phyloP scores from a whole-genome alignment of 2,329 filamentous ascomycete species.

The Aspergillus sp. region DNA sequence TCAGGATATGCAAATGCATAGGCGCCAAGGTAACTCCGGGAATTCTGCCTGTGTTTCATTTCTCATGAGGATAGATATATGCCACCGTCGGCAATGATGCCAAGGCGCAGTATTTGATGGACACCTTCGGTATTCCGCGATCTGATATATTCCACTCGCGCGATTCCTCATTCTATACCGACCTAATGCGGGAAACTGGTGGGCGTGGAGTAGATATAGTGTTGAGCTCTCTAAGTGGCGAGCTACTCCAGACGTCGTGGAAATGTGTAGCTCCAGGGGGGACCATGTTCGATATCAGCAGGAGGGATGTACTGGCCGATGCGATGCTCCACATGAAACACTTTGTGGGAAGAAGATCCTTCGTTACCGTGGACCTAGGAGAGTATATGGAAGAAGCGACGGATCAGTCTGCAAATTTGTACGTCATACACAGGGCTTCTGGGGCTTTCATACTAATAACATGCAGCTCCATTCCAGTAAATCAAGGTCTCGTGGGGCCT shows the following conservation, averaged over 20 bases:
- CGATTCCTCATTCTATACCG: constrained; percentile 16
- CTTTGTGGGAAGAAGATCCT: constrained; percentile 17
- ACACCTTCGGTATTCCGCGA: constrained; percentile 16
- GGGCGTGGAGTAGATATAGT: constrained; percentile 27
- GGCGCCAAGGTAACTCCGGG: neutral
- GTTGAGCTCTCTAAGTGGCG: constrained; percentile 30
- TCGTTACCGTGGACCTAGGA: constrained; percentile 6
- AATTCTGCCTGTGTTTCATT: neutral
- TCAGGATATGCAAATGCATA: constrained; percentile 13
- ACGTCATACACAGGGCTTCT: neutral
- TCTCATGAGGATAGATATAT: constrained; percentile 1
- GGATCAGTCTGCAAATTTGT: neutral
- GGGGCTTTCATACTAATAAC: neutral
- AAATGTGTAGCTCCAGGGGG: constrained; percentile 22
- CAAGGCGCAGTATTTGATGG: constrained; percentile 21
- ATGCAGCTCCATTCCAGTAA: neutral
- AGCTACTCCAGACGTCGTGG: constrained; percentile 28
- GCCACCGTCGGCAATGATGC: constrained; percentile 25
- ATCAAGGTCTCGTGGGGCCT: constrained; percentile 1
- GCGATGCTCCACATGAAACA: constrained; percentile 19
- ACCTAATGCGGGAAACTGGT: constrained; percentile 20
- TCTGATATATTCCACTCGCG: constrained; percentile 27
- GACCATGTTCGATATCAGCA: constrained; percentile 1
- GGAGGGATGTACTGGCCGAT: neutral
- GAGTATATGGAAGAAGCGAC: neutral